These are phyloP conservation scores for Coriolopsis trogii DNA, from an alignment of 1,284 basidiomycete genomes.

Conservation along the genomic window DNA sequence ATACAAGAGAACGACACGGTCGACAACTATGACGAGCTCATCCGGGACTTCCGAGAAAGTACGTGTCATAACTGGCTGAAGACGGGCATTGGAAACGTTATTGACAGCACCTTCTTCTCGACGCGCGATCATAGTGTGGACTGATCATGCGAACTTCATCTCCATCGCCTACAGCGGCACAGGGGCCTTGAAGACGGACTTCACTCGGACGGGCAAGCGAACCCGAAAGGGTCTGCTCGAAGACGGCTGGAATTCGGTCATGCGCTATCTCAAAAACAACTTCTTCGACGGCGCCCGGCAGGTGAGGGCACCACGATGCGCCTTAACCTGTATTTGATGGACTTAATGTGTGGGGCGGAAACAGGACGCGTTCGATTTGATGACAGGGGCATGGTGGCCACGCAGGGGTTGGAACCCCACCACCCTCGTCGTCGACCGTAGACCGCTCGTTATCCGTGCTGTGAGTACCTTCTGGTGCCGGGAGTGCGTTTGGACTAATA, in stretches of 20 bases:
- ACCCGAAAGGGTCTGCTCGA: conserved; percentile 80
- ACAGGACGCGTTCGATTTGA: conserved; percentile 91
- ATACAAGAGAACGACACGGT: conserved; percentile 70
- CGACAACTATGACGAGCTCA: conserved; percentile 80
- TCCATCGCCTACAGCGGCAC: conserved; percentile 94
- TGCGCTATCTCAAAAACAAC: conserved; percentile 96
- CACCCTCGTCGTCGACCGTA: conserved; percentile 73
- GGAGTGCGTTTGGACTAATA: not conserved
- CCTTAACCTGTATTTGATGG: not conserved
- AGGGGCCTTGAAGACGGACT: conserved; percentile 96
- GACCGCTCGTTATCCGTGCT: conserved; percentile 81
- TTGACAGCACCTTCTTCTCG: conserved; percentile 1
- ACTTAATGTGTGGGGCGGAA: conserved; percentile 7
- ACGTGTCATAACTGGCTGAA: conserved; percentile 39
- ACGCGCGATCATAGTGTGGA: conserved; percentile 91
- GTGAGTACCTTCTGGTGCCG: conserved; percentile 49
- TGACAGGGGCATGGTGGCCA: conserved; percentile 91
- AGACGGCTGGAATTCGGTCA: conserved; percentile 87
- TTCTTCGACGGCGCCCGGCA: conserved; percentile 95
- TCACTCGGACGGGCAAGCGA: conserved; percentile 91
- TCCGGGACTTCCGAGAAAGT: conserved; percentile 89
- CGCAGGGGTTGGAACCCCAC: conserved; percentile 63
- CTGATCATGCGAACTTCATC: conserved; percentile 94
- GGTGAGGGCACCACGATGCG: conserved; percentile 41
- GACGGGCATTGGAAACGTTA: not conserved